Evolutionary conservation across 1,139 yeast genomes (phyloP).

Genomic region (Kurtzmaniella natalensis): DNA sequence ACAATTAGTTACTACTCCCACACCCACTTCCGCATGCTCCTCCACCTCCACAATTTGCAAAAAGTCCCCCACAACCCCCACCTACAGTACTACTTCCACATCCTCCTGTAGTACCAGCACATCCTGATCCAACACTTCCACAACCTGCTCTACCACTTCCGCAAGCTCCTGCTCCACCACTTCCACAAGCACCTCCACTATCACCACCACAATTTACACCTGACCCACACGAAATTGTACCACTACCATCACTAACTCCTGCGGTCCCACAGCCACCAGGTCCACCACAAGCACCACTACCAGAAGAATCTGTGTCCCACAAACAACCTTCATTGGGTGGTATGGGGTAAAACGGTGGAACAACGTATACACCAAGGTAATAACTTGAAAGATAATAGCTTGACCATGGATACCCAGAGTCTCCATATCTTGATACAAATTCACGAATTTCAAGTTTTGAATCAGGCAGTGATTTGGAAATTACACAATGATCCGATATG

Average conservation of each 20-base stretch:
- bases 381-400: not conserved
- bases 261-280: constrained; percentile 2
- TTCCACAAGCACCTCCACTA: constrained; percentile 3
- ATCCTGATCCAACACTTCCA: not conserved
- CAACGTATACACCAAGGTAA: not conserved
- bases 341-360: not conserved
- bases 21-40: no score
- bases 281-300: constrained; percentile 4
- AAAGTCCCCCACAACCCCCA: no score
- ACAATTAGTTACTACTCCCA: no score
- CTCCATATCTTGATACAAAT: no score
- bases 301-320: not conserved
- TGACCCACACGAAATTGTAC: no score
- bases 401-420: not conserved
- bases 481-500: constrained; percentile 5
- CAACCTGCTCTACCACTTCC: not conserved
- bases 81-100: no score
- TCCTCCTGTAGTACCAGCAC: no score
- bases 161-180: not conserved
- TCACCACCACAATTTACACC: not conserved
- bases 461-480: not conserved
- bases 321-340: not conserved
- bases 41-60: no score
- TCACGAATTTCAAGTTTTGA: no score
- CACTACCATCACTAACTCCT: constrained; percentile 2